phyloP scores from a whole-genome alignment of 2,329 filamentous ascomycete species.

The Alternaria novae-zelandiae region DNA sequence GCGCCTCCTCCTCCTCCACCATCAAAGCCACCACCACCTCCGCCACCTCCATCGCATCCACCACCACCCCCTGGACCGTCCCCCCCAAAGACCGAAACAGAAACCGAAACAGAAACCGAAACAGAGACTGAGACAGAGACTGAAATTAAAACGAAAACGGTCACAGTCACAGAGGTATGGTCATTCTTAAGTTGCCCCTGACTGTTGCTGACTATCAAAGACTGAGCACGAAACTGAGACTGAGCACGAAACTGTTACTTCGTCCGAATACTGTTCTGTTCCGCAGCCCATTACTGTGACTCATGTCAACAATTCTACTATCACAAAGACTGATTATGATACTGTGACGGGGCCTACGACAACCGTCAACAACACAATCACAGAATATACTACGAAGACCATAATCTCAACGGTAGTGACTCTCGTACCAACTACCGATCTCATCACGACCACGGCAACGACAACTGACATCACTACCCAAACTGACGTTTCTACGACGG shows the following conservation, averaged over 20 bases:
- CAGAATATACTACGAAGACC: slow-evolving; percentile 18
- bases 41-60: neutral
- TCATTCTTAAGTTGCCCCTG: neutral
- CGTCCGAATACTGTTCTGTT: neutral
- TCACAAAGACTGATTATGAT: slow-evolving; percentile 9
- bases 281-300: slow-evolving; percentile 6
- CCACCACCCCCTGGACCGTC: neutral
- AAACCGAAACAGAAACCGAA: neutral
- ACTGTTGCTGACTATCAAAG: neutral
- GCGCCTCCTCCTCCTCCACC: neutral
- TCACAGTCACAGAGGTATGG: neutral
- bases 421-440: slow-evolving; percentile 23
- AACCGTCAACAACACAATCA: slow-evolving; percentile 20
- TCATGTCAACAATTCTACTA: slow-evolving; percentile 1
- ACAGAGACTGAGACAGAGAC: neutral
- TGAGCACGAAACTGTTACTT: neutral
- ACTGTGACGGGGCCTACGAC: slow-evolving; percentile 4
- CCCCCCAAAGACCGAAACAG: neutral
- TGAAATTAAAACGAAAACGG: neutral
- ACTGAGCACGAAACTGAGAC: neutral
- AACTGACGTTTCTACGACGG: slow-evolving; percentile 19
- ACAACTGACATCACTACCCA: slow-evolving; percentile 15
- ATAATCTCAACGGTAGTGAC: slow-evolving; percentile 25
- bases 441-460: slow-evolving; percentile 17
- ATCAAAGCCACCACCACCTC: neutral